Evolutionary conservation across 2,329 filamentous ascomycete genomes (phyloP), one percentile per base, ranked within the genome.

Genomic region (Colletotrichum eremochloae): DNA sequence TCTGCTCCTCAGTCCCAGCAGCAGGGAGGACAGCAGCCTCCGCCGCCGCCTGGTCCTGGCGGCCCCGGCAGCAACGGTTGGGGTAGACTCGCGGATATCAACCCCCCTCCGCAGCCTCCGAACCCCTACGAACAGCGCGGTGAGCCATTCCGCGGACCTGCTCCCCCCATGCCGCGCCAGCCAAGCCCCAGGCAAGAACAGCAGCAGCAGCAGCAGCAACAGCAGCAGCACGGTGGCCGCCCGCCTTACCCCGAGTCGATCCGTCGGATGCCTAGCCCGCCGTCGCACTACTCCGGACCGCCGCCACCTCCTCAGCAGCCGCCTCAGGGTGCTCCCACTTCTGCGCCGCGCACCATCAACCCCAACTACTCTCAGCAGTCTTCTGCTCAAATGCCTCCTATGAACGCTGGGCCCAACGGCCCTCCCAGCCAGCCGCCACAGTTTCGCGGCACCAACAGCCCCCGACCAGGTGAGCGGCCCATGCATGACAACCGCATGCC

Each of bases 401-500:
- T 77, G 61, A 83, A 81, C 42, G 79, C 81, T n/a, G 80, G 78
- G 7, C 76, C 80, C 5, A 85, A 83, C 11, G 79, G 84, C 8
- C 88, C 88, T 46, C 81, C 84, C 5, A 86, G 86, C 62, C 83
- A 85, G 24, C 83, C 94, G 77, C 92, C 94, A 76, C 89, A 92
- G 24, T 97, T 96, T 84, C 90, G 92, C 42, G 79, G 80, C 69
- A 89, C 91, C 40, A 91, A 91, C 77, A 97, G 93, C 80, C 94
- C 95, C 72, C 90, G 94, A n/a, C 90, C 93, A 63, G 96, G 98
- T 75, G 91, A 95, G 58, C 90, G 95, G 64, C 92, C 93, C 1
- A 88, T 96, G 74, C 89, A 96, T 75, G 95, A 97, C 75, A 94
- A 92, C 79, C 91, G 93, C 72, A 93, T 95, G 82, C 90, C 94